Percentiles rank a stretch among this genome's conserved stretches.
Evolutionary conservation across 352 stramenopile species (phyloP).

Genomic region (Phytopythium sindhum): DNA sequence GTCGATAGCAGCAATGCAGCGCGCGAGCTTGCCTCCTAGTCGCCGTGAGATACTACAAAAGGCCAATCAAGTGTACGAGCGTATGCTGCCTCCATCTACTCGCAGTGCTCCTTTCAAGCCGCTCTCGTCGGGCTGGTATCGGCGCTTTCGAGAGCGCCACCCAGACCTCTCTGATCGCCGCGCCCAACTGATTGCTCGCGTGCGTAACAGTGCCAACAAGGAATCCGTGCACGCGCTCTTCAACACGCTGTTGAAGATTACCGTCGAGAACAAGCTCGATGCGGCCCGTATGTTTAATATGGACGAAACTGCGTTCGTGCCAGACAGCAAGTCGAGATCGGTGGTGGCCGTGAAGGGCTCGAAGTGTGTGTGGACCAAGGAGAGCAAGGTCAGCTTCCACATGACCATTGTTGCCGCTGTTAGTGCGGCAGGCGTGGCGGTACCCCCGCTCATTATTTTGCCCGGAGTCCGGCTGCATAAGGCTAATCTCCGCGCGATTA

Average conservation of each 20-base stretch:
- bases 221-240: slow-evolving; percentile 3
- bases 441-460: slow-evolving; percentile 11
- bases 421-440: slow-evolving; percentile 1
- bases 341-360: slow-evolving; percentile 15
- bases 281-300: slow-evolving; percentile 13
- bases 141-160: slow-evolving; percentile 8
- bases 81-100: background rate
- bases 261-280: slow-evolving; percentile 7
- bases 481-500: background rate
- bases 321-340: background rate
- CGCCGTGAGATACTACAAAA: background rate
- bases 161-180: background rate
- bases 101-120: background rate
- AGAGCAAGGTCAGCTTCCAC: slow-evolving; percentile 13
- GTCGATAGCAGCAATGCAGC: slow-evolving; percentile 10
- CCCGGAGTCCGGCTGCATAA: slow-evolving; percentile 7
- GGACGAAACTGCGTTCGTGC: slow-evolving; percentile 13
- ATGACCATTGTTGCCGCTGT: slow-evolving; percentile 13
- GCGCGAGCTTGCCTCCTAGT: background rate
- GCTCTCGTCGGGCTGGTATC: slow-evolving; percentile 13
- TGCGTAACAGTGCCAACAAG: slow-evolving; percentile 8
- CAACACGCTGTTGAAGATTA: slow-evolving; percentile 6
- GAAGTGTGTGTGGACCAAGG: slow-evolving; percentile 10
- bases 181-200: background rate
- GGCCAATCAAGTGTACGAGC: background rate